Conservation (phyloP, 129 eudicot species). For the Glebionis coronaria region DNA sequence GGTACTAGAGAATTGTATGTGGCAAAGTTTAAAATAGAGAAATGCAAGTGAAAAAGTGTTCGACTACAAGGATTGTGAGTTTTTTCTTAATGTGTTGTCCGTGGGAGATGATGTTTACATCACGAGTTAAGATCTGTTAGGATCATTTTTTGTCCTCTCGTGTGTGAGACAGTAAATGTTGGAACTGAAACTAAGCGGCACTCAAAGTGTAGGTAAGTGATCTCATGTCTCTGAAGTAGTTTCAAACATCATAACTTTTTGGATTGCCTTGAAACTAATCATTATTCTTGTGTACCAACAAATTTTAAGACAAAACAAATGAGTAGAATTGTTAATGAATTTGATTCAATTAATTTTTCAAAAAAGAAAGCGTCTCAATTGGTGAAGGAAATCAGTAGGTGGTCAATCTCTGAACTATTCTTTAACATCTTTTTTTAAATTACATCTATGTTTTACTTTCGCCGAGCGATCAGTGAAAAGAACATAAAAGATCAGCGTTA, state of each 20-base stretch:
- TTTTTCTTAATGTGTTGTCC: no score
- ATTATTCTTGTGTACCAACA: constrained; percentile 20
- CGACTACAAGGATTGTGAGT: no score
- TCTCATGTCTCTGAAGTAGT: no score
- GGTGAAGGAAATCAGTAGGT: constrained; percentile 96
- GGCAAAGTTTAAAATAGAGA: no score
- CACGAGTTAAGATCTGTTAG: no score
- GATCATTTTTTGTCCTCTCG: no score
- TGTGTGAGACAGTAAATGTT: constrained; percentile 68
- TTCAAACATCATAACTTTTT: not conserved
- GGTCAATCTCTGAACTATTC: constrained; percentile 57
- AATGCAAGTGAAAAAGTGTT: no score
- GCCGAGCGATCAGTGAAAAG: no score
- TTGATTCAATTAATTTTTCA: constrained; percentile 84
- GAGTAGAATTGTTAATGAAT: constrained; percentile 88
- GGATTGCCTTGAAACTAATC: constrained; percentile 10
- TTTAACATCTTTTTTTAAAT: constrained; percentile 19
- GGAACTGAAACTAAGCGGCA: constrained; percentile 88
- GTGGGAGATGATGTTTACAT: no score
- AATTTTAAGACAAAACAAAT: constrained; percentile 96
- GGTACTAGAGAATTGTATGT: no score
- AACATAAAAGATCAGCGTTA: no score
- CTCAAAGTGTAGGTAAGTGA: constrained; percentile 75
- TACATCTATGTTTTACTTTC: no score
- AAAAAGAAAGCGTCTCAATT: constrained; percentile 79